Evolutionary conservation across 257 asterid species (phyloP), one percentile per base, ranked within the genome.

Genomic region (Echites panduratus): DNA sequence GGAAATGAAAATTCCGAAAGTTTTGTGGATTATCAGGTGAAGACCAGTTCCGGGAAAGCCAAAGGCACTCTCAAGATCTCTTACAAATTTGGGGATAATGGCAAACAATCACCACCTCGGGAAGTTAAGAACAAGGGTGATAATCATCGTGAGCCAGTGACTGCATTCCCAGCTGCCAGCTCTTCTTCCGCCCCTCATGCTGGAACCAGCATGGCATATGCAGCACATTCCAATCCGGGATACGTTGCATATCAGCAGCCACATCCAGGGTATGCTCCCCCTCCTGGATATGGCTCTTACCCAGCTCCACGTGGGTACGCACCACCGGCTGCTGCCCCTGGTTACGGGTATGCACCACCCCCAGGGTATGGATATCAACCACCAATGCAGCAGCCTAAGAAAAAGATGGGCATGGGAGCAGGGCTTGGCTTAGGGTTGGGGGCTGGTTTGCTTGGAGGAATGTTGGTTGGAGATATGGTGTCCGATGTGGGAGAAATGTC

Each of bases 401-500:
- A 81, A 83, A 89, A 87, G 40, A 83, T 72, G 92, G 38, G 73
- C 45, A n/a, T 64, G 76, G 81, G 75, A 59, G 74, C 79, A 2
- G 96, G 93, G 5, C 13, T 87, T 4, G 98, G 97, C 9, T 2
- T 93, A 86, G 98, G 97, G 45, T 79, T 93, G 66, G 98, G 97
- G 2, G 95, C 95, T 27, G 98, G 98, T 67, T 79, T 93, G 87
- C 89, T 93, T 0, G 98, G 98, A 29, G 98, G 98, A 38, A 63
- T 93, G 83, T 78, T 93, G 73, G 82, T 93, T 7, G 98, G 98
- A 50, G 98, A 90, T 5, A 89, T 89, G 92, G 82, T 77, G 1
- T 85, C 86, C 2, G 96, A 93, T 4, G 74, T 78, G 0, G 85
- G 82, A 38, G 86, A 82, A 45, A 74, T 75, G 80, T 75, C 78